Conservation (phyloP, 2,329 filamentous ascomycete genomes). For the Pestalotiopsis fici region DNA sequence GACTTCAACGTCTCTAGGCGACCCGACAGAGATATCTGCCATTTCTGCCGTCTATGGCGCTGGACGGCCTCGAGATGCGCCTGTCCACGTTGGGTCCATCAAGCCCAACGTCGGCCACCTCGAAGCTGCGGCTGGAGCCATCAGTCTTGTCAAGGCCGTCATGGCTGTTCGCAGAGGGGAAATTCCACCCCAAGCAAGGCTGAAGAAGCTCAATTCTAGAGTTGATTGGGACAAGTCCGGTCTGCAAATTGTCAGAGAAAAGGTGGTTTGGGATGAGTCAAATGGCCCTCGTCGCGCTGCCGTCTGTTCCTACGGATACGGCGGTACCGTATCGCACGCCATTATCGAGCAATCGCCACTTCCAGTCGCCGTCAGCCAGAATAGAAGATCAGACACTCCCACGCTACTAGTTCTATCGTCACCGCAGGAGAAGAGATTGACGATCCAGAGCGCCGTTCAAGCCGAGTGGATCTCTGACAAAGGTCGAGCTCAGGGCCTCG, state of each 20-base stretch:
- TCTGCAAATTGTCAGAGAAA: conserved; percentile 23
- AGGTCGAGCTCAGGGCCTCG: not conserved
- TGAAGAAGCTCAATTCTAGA: conserved; percentile 30
- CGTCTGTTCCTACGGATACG: conserved; percentile 33
- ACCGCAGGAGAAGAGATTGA: conserved; percentile 9
- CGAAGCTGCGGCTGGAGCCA: conserved; percentile 27
- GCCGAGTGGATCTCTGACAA: not conserved
- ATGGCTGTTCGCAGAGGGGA: conserved; percentile 19
- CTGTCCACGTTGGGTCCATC: conserved; percentile 26
- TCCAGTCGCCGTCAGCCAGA: not conserved
- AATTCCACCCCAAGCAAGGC: conserved; percentile 34
- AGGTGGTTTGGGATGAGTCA: conserved; percentile 18
- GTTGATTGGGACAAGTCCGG: conserved; percentile 30
- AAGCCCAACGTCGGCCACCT: conserved; percentile 33
- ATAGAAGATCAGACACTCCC: not conserved
- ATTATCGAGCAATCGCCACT: conserved; percentile 25
- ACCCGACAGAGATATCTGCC: conserved; percentile 32
- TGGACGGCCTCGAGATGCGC: conserved; percentile 1
- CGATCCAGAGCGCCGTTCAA: not conserved
- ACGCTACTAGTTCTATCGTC: conserved; percentile 2
- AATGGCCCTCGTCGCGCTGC: conserved; percentile 22
- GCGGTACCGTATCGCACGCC: conserved; percentile 34
- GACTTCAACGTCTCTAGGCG: conserved; percentile 36
- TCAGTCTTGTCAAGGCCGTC: conserved; percentile 27
- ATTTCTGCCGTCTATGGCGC: conserved; percentile 21